Evolutionary conservation across 2,329 filamentous ascomycete species (phyloP).

Genomic region (Penicillium janthinellum): DNA sequence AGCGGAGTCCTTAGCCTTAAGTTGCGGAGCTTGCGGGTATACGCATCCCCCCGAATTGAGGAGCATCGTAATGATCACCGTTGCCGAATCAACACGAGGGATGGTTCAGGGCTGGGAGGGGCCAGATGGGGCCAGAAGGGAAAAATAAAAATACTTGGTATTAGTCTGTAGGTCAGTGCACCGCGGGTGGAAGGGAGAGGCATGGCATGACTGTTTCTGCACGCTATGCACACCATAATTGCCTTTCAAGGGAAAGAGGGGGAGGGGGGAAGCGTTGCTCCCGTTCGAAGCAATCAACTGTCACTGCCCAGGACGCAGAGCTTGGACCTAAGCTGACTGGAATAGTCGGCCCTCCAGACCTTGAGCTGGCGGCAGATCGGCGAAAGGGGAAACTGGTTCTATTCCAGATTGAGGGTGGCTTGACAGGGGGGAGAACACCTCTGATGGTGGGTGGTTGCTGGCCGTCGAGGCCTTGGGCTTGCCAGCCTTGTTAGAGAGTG

Average conservation of each 20-base stretch:
- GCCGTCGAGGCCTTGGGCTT: conserved; percentile 1
- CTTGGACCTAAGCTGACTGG: conserved; percentile 19
- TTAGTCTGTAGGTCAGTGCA: conserved; percentile 25
- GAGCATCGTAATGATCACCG: conserved; percentile 18
- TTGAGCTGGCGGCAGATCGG: conserved; percentile 13
- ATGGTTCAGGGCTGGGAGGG: not conserved
- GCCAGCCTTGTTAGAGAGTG: conserved; percentile 5
- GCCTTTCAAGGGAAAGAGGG: conserved; percentile 9
- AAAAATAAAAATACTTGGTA: not conserved
- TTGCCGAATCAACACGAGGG: conserved; percentile 21
- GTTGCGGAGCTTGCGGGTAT: conserved; percentile 13
- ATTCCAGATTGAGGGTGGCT: conserved; percentile 2
- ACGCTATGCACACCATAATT: conserved; percentile 28
- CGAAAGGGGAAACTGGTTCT: conserved; percentile 18
- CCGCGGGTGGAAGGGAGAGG: conserved; percentile 7
- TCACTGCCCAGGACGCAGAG: conserved; percentile 5
- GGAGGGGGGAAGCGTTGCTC: not conserved
- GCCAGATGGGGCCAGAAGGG: not conserved
- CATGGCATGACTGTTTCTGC: conserved; percentile 14
- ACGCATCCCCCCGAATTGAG: conserved; percentile 17
- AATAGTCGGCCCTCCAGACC: conserved; percentile 2
- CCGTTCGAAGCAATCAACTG: conserved; percentile 21
- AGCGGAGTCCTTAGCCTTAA: conserved; percentile 2
- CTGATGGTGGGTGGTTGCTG: conserved; percentile 2
- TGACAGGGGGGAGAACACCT: conserved; percentile 3